Base-by-base conservation (phyloP, 257 asterid genomes). In the Solanum dulcamara region DNA sequence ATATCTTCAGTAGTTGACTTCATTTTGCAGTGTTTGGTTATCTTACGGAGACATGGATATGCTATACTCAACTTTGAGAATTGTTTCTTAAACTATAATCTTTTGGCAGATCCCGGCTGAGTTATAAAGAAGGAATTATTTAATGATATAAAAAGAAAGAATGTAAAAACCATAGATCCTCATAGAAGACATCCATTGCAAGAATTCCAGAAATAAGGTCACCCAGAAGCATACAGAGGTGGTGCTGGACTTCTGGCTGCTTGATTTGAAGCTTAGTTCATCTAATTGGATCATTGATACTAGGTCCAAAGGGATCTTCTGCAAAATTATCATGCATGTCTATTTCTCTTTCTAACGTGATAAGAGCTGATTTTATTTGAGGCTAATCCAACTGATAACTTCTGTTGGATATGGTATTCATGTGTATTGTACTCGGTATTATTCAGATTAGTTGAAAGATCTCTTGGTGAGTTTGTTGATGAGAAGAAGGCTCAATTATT, bases 401-500 rank as follows among this genome's bases (percentile, higher is more conserved):
- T 80, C 59, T 82, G 59, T 74, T 38, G 30, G 84, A 70, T 74
- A 62, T 66, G 28, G 75, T 46, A 18, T 48, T 40, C 28, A 40
- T 59, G 15, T 59, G 59, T 83, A 83, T 40, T 51, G 68, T 71
- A 32, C 44, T 51, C 57, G 87, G 83, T 85, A 86, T 6, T 86
- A 33, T 82, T 83, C 92, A 96, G 99, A 67, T 87, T 92, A 88
- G 90, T 96, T 83, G 98, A 95, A 89, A 85, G 85, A 89, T 91
- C 94, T 86, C 93, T 96, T 35, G 99, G 98, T 68, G 87, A 90
- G 85, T 96, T 96, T 89, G 93, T 95, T 66, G 98, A 94, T 84
- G 98, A 96, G 86, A 92, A 85, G 85, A 96, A 96, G 92, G 93
- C 89, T 42, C 89, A 91, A 75, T 80, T 86, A 66, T 93, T 96